Evolutionary conservation across 106 monocot species (phyloP).

Genomic region (Allium fistulosum): DNA sequence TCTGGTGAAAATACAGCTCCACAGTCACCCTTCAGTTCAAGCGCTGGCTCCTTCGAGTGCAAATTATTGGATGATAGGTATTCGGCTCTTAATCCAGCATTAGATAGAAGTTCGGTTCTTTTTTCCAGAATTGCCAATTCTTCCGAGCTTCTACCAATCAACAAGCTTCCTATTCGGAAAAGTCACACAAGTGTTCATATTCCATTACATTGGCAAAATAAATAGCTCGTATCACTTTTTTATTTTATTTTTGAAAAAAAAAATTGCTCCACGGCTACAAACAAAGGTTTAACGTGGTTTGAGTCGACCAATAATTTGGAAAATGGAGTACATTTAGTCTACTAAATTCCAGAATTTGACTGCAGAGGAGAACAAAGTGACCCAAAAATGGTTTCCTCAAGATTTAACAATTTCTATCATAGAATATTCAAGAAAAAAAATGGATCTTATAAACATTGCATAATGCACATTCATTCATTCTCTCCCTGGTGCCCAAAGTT

Average conservation of each 20-base stretch:
- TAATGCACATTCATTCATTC: too few relatives aligned
- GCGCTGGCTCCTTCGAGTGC: conserved; percentile 52
- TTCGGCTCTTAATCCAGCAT: conserved; percentile 61
- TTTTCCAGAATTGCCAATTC: conserved; percentile 48
- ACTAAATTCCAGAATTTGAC: too few relatives aligned
- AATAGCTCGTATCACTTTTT: not conserved
- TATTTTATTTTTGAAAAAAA: not conserved
- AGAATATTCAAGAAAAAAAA: too few relatives aligned
- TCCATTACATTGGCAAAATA: not conserved
- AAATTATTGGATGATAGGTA: conserved; percentile 43
- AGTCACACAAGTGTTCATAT: conserved; percentile 5
- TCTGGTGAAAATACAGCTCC: conserved; percentile 68
- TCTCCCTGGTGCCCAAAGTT: too few relatives aligned
- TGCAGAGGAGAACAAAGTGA: too few relatives aligned
- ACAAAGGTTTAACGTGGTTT: too few relatives aligned
- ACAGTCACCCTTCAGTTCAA: conserved; percentile 41
- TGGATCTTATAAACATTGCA: too few relatives aligned
- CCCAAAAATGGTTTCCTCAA: too few relatives aligned
- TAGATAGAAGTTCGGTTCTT: conserved; percentile 40
- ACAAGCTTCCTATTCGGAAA: conserved; percentile 67
- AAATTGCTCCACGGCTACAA: not conserved
- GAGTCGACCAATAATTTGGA: too few relatives aligned
- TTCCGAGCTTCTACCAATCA: conserved; percentile 65
- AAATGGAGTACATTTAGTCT: too few relatives aligned
- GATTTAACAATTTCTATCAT: too few relatives aligned